Base-by-base conservation (phyloP, 257 asterid species). In the Plectranthus barbatus region DNA sequence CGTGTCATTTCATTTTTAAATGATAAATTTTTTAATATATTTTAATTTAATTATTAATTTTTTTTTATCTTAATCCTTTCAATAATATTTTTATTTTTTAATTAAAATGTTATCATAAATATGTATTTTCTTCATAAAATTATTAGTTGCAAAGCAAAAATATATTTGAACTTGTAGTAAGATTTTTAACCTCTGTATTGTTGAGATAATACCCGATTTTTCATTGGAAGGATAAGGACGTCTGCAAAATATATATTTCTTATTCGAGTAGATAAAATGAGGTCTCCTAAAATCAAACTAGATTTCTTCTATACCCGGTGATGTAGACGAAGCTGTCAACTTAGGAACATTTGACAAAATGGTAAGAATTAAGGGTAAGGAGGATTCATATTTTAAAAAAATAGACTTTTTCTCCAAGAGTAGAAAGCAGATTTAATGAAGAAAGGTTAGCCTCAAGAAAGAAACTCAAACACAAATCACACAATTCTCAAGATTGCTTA, bases 271-370 rank as follows among this genome's bases (percentile, higher is more conserved):
- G 67, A 92, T 89, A 51, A 89, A 92, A 14, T 79, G 82, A 69
- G 89, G 99, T 90, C 86, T 92, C 89, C 97, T 92, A 73, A 89
- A 92, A 69, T 89, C 95, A 56, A 86, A 92, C 81, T 83, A 89
- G 59, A 92, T 89, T 81, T 92, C 99, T 72, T 86, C 95, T 46
- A 48, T 67, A 59, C 69, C 81, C 60, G 37, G 80, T 36, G 82
- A 70, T 20, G 83, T 57, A 29, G 89, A 80, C 66, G 98, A 77
- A 65, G 84, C 86, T 50, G 83, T 81, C 72, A 84, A 66, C 98
- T 91, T 81, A 67, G 80, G 69, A 66, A 65, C 50, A 72, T 50
- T 12, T 64, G 29, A 57, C 40, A 18, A 52, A 48, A 64, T 69
- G 70, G 56, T 79, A 12, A 75, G 64, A 61, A 46, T 23, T 55